Evolutionary conservation across 169 alveolate genomes (phyloP).

Genomic region (Plasmodium blacklocki): DNA sequence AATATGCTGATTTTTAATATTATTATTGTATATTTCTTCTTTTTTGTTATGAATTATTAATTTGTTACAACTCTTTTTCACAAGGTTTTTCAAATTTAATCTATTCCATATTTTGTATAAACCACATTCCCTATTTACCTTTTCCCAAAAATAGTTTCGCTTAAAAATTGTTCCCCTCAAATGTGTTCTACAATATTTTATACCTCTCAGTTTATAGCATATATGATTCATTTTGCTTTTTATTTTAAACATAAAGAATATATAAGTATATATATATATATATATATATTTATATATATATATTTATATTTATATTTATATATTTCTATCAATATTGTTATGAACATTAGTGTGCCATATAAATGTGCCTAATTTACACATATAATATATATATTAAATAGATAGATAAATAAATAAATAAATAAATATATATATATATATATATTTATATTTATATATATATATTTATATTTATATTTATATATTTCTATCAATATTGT

Average conservation of each 20-base stretch:
- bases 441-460: too few species aligned
- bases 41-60: background rate
- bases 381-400: too few species aligned
- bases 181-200: background rate
- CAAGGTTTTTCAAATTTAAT: slow-evolving; percentile 24
- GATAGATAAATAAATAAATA: too few species aligned
- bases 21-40: background rate
- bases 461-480: too few species aligned
- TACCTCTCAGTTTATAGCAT: background rate
- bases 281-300: too few species aligned
- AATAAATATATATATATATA: too few species aligned
- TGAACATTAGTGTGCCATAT: too few species aligned
- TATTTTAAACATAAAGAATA: background rate
- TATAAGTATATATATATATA: too few species aligned
- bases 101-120: slow-evolving; percentile 13
- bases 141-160: slow-evolving; percentile 23
- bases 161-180: background rate
- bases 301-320: too few species aligned
- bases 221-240: background rate
- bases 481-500: too few species aligned
- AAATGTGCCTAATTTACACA: too few species aligned
- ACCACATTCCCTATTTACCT: slow-evolving; percentile 2
- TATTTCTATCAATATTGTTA: too few species aligned
- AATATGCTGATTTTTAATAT: background rate
- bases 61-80: slow-evolving; percentile 10